phyloP scores from a whole-genome alignment of 805 yeast genomes.

The Lipomyces japonicus region DNA sequence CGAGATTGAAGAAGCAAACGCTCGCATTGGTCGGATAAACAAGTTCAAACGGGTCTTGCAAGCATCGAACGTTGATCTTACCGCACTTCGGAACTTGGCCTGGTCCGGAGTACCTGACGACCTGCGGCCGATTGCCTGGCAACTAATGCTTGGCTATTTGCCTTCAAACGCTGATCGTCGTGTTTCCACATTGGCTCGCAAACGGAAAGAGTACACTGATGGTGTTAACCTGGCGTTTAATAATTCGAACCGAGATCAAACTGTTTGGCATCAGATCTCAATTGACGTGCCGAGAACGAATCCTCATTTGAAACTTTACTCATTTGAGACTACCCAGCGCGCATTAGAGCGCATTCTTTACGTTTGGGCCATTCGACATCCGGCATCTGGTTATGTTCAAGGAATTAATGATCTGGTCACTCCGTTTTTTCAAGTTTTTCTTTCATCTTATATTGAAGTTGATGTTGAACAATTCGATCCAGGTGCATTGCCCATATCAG shows the following conservation, averaged over 20 bases:
- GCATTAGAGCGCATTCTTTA: slow-evolving; percentile 78
- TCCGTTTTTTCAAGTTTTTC: slow-evolving; percentile 85
- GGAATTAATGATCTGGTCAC: slow-evolving; percentile 93
- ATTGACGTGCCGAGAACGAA: slow-evolving; percentile 94
- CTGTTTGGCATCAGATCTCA: slow-evolving; percentile 91
- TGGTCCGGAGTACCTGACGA: slow-evolving; percentile 93
- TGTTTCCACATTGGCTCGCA: slow-evolving; percentile 62
- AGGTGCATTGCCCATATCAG: slow-evolving; percentile 52
- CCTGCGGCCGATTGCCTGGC: slow-evolving; percentile 84
- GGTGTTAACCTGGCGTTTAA: slow-evolving; percentile 64
- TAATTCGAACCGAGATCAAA: slow-evolving; percentile 59
- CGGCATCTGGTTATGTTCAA: slow-evolving; percentile 96
- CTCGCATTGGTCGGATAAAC: slow-evolving; percentile 56
- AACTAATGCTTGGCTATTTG: slow-evolving; percentile 78
- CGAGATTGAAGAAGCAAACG: slow-evolving; percentile 55
- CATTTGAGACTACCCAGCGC: slow-evolving; percentile 64
- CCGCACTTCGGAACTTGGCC: slow-evolving; percentile 68
- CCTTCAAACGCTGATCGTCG: slow-evolving; percentile 83
- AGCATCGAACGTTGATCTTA: slow-evolving; percentile 55
- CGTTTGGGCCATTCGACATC: slow-evolving; percentile 94
- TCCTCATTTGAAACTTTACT: slow-evolving; percentile 73
- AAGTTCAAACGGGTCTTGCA: slow-evolving; percentile 63
- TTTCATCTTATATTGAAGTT: slow-evolving; percentile 58
- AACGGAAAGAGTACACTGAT: slow-evolving; percentile 78
- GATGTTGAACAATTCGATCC: slow-evolving; percentile 60